These are phyloP conservation scores for Rhizopus sp. DNA, from an alignment of 371 early-diverging fungal genomes.

Conservation along the genomic window DNA sequence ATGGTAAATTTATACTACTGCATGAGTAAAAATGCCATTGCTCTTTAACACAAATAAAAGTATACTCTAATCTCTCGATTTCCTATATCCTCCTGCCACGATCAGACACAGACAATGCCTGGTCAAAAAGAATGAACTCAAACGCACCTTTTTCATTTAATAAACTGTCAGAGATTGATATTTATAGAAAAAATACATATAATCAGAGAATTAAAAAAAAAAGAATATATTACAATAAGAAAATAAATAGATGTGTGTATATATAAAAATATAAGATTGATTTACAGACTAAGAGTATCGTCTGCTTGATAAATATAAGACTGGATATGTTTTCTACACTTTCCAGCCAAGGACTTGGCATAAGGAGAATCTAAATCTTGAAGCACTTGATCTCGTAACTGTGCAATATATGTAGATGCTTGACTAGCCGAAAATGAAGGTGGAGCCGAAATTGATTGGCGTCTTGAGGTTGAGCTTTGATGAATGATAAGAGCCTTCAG, in stretches of 20 bases:
- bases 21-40: no score
- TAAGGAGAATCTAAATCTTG: constrained; percentile 25
- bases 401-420: constrained; percentile 22
- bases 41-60: no score
- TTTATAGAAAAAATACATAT: no score
- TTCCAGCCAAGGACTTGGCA: constrained; percentile 10
- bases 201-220: no score
- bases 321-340: constrained; percentile 25
- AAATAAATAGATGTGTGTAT: background rate
- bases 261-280: background rate
- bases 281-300: constrained; percentile 30
- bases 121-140: no score
- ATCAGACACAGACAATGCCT: no score
- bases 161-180: no score
- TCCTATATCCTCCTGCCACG: no score
- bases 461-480: constrained; percentile 9
- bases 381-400: constrained; percentile 24
- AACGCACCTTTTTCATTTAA: no score
- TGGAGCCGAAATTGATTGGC: background rate
- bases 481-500: constrained; percentile 22
- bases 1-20: no score
- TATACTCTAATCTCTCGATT: no score
- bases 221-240: background rate
- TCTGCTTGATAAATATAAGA: constrained; percentile 28
- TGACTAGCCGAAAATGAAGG: constrained; percentile 13